phyloP scores from a whole-genome alignment of 148 eudicot species.

The Rhododendron griersonianum region DNA sequence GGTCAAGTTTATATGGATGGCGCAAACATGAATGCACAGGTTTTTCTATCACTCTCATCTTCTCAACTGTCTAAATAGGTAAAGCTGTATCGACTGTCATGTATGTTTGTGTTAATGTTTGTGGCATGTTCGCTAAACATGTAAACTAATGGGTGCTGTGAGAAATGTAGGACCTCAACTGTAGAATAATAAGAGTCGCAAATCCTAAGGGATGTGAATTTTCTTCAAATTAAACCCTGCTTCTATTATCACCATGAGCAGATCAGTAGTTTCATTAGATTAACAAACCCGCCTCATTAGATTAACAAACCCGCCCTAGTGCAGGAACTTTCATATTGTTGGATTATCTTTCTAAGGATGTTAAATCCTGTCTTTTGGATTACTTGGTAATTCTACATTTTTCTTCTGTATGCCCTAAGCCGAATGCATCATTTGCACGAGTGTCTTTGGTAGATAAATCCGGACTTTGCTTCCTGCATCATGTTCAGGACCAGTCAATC shows the following conservation, averaged over 20 bases:
- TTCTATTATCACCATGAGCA: background rate
- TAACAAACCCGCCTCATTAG: background rate
- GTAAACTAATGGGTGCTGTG: background rate
- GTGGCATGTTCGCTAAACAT: background rate
- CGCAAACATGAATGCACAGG: slow-evolving; percentile 99
- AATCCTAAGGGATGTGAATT: background rate
- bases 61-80: background rate
- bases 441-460: background rate
- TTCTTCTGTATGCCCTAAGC: background rate
- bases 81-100: background rate
- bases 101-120: background rate
- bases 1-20: slow-evolving; percentile 99
- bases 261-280: background rate
- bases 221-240: background rate
- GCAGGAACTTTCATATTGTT: background rate
- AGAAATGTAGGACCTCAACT: background rate
- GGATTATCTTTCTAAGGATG: background rate
- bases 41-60: slow-evolving; percentile 14
- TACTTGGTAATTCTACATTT: background rate
- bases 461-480: no score
- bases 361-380: background rate
- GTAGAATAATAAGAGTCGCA: background rate
- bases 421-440: background rate
- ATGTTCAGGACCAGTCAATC: background rate
- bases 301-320: background rate